Conservation (phyloP, 1,139 yeast genomes). For the Kodamaea sp. region DNA sequence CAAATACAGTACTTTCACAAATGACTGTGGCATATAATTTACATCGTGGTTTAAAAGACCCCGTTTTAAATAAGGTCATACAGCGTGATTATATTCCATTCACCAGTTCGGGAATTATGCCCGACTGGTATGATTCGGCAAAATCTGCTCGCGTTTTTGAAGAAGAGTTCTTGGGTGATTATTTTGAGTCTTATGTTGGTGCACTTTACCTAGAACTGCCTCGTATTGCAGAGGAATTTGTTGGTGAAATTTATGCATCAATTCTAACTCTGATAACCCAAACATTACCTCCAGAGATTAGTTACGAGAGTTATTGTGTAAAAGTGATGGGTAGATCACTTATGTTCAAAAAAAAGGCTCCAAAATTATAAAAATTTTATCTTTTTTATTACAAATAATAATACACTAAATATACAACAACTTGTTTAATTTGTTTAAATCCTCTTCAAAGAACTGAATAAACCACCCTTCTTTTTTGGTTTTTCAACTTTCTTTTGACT, state of each 20-base stretch:
- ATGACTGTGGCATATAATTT: slow-evolving; percentile 37
- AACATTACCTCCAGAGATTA: slow-evolving; percentile 16
- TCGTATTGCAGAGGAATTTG: slow-evolving; percentile 33
- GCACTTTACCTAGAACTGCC: slow-evolving; percentile 42
- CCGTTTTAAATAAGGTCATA: slow-evolving; percentile 14
- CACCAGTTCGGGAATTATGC: slow-evolving; percentile 10
- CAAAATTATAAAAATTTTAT: background rate
- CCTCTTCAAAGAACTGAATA: slow-evolving; percentile 12
- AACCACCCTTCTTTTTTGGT: slow-evolving; percentile 10
- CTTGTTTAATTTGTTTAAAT: background rate
- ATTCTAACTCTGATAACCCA: slow-evolving; percentile 28
- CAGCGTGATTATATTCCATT: slow-evolving; percentile 13
- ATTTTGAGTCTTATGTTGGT: slow-evolving; percentile 45
- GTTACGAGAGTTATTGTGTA: slow-evolving; percentile 15
- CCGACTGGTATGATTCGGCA: slow-evolving; percentile 14
- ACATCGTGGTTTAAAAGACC: slow-evolving; percentile 35
- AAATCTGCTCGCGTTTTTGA: slow-evolving; percentile 31
- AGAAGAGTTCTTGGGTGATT: slow-evolving; percentile 45
- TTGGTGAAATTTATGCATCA: slow-evolving; percentile 30
- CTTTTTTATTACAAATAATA: background rate
- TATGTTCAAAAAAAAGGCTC: slow-evolving; percentile 9
- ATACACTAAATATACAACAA: background rate
- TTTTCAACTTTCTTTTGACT: slow-evolving; percentile 12
- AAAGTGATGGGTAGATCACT: slow-evolving; percentile 16
- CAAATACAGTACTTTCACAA: slow-evolving; percentile 39